These are phyloP conservation scores for Debaryomyces nepalensis DNA, from an alignment of 1,139 yeast species.

Conservation along the genomic window DNA sequence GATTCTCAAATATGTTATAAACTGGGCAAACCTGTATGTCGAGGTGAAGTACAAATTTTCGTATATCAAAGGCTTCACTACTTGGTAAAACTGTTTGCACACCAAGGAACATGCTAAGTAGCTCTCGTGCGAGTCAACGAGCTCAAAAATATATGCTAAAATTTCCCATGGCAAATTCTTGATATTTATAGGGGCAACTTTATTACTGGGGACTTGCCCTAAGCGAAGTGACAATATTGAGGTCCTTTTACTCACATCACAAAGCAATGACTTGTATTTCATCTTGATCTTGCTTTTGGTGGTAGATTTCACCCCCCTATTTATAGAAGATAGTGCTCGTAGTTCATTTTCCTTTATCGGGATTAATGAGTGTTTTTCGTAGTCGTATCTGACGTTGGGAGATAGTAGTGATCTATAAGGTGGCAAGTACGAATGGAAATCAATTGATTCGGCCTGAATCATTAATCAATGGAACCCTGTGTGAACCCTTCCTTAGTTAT, in stretches of 20 bases:
- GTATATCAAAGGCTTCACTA: constrained; percentile 62
- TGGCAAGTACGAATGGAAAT: constrained; percentile 44
- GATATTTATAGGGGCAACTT: constrained; percentile 21
- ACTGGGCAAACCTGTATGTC: constrained; percentile 77
- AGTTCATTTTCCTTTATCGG: constrained; percentile 44
- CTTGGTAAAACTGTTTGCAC: constrained; percentile 51
- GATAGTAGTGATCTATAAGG: constrained; percentile 49
- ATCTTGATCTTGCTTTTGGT: constrained; percentile 31
- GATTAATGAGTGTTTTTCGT: constrained; percentile 43
- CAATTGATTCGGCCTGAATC: constrained; percentile 21
- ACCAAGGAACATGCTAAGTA: constrained; percentile 52
- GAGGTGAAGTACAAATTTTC: constrained; percentile 59
- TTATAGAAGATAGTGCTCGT: constrained; percentile 8
- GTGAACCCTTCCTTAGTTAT: neutral
- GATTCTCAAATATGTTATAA: constrained; percentile 64
- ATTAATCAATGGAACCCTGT: constrained; percentile 8
- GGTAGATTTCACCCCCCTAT: constrained; percentile 2
- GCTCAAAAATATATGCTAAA: constrained; percentile 36
- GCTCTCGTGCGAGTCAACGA: constrained; percentile 32
- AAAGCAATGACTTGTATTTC: constrained; percentile 48
- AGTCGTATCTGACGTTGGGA: constrained; percentile 50
- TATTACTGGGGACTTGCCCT: constrained; percentile 3
- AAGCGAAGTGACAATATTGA: constrained; percentile 23
- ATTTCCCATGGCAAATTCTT: constrained; percentile 41
- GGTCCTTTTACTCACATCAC: constrained; percentile 44